Conservation (phyloP, 2,329 filamentous ascomycete species). For the Neonectria neomacrospora region DNA sequence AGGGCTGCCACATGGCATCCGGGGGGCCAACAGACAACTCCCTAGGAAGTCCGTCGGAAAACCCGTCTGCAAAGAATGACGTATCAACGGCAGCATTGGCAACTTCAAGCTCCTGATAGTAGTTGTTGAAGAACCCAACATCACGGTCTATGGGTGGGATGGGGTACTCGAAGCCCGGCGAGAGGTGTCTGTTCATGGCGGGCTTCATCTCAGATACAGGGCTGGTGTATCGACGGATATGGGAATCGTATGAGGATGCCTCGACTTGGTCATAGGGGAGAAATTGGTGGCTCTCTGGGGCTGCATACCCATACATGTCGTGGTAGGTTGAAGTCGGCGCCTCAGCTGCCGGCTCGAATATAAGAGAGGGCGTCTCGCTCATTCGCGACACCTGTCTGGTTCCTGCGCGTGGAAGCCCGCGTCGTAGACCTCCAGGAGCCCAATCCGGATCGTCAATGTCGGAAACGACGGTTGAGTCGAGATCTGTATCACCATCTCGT, state of each 20-base stretch:
- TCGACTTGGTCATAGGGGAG: constrained; percentile 30
- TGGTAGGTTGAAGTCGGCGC: constrained; percentile 24
- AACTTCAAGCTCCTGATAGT: constrained; percentile 18
- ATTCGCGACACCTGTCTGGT: constrained; percentile 30
- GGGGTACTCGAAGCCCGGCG: constrained; percentile 34
- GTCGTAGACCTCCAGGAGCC: constrained; percentile 20
- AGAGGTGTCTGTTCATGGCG: constrained; percentile 35
- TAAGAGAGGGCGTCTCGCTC: constrained; percentile 34
- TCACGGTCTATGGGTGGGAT: constrained; percentile 20
- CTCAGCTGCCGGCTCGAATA: constrained; percentile 24
- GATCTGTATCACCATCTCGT: constrained; percentile 47
- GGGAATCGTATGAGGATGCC: constrained; percentile 28
- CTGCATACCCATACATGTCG: constrained; percentile 30
- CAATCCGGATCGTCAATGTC: constrained; percentile 41
- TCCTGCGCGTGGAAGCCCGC: constrained; percentile 22
- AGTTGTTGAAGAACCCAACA: constrained; percentile 22
- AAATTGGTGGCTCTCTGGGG: constrained; percentile 24
- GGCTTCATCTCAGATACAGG: constrained; percentile 21
- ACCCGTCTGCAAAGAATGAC: constrained; percentile 4
- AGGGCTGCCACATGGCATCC: constrained; percentile 30
- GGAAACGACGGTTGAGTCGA: constrained; percentile 25
- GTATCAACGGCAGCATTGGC: constrained; percentile 21
- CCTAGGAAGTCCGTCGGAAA: constrained; percentile 27
- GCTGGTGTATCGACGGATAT: constrained; percentile 24
- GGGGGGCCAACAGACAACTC: constrained; percentile 14